Conservation (phyloP, 2,329 filamentous ascomycete genomes). For the Penicillium decumbens region DNA sequence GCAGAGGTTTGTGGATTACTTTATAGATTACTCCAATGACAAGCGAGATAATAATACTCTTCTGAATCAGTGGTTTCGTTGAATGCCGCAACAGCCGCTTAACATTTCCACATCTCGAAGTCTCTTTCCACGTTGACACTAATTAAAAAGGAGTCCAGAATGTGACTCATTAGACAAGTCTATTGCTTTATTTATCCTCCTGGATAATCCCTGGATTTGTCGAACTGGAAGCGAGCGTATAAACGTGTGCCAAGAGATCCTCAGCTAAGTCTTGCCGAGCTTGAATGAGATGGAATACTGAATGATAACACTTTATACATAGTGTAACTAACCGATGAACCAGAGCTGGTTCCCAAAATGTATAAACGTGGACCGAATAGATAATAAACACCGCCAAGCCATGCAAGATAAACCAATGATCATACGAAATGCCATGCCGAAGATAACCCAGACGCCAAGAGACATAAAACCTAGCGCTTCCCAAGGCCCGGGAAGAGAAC, state of each 20-base stretch:
- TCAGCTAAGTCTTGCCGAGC: neutral
- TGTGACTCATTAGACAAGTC: neutral
- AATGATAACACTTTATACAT: neutral
- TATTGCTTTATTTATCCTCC: neutral
- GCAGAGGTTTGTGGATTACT: neutral
- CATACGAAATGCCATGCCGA: slow-evolving; percentile 3
- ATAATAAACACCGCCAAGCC: slow-evolving; percentile 14
- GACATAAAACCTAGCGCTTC: neutral
- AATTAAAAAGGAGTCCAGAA: neutral
- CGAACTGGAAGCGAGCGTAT: neutral
- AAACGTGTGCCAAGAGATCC: neutral
- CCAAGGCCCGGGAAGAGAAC: neutral
- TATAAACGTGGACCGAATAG: slow-evolving; percentile 1
- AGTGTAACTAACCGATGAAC: neutral
- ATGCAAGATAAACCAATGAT: slow-evolving; percentile 12
- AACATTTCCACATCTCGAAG: neutral
- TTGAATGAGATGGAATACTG: neutral
- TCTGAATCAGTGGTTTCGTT: neutral
- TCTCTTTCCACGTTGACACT: neutral
- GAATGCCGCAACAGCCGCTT: neutral
- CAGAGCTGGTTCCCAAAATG: neutral
- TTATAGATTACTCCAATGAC: too few species aligned
- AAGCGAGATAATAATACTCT: neutral
- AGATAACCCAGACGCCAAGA: slow-evolving; percentile 4
- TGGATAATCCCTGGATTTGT: neutral